Evolutionary conservation across 371 early-diverging fungal species (phyloP).

Genomic region (Rhizopus arrhizus): DNA sequence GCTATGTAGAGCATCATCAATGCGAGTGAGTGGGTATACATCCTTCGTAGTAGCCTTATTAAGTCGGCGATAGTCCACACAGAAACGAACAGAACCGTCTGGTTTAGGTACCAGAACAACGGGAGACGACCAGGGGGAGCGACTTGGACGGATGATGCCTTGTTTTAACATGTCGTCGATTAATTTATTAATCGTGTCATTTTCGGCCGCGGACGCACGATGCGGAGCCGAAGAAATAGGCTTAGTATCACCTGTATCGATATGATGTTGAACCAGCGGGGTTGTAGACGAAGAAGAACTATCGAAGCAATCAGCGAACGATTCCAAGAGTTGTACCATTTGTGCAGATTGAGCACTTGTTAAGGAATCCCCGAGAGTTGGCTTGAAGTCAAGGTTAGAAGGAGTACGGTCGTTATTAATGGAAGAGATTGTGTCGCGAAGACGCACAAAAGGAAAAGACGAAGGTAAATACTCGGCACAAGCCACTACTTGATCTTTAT

Average conservation of each 20-base stretch:
- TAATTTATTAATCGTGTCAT: constrained; percentile 21
- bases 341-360: not conserved
- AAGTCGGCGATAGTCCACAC: constrained; percentile 31
- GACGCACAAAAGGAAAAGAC: not conserved
- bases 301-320: not conserved
- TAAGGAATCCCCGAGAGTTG: not conserved
- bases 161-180: constrained; percentile 28
- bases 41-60: constrained; percentile 38
- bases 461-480: constrained; percentile 4
- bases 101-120: constrained; percentile 34
- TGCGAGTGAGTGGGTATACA: constrained; percentile 34
- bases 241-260: constrained; percentile 17
- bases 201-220: constrained; percentile 11
- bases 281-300: not conserved
- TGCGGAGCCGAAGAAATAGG: constrained; percentile 15
- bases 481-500: constrained; percentile 5
- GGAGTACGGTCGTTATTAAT: not conserved
- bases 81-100: constrained; percentile 39
- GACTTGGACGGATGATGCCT: constrained; percentile 24
- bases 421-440: not conserved
- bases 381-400: not conserved
- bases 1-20: constrained; percentile 31
- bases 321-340: not conserved
- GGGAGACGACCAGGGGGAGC: constrained; percentile 36
- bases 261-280: constrained; percentile 8